phyloP scores from a whole-genome alignment of 768 basidiomycete species.

The Postia placenta region DNA sequence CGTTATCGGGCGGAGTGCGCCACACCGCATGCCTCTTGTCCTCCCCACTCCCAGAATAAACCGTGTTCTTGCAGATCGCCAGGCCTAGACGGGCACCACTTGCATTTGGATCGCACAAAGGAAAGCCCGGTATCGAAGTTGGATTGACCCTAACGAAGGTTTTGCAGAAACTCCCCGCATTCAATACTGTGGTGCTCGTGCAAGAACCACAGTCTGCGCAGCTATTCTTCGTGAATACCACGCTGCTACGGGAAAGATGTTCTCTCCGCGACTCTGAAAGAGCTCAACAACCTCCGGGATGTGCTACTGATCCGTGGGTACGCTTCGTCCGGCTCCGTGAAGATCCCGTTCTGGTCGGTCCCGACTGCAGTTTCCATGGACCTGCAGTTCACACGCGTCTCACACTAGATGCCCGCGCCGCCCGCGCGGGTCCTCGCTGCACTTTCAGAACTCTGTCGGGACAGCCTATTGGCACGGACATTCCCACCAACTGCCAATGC shows the following conservation, averaged over 20 bases:
- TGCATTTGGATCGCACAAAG: too few relatives aligned
- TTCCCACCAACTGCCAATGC: constrained; percentile 23
- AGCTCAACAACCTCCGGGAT: not conserved
- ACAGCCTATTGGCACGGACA: constrained; percentile 8
- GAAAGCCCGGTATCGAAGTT: too few relatives aligned
- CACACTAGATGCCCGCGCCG: not conserved
- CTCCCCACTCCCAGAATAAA: too few relatives aligned
- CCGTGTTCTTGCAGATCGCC: too few relatives aligned
- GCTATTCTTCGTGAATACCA: constrained; percentile 47
- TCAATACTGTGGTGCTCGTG: constrained; percentile 37
- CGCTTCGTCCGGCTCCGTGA: constrained; percentile 3
- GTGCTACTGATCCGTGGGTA: not conserved
- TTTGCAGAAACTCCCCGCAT: constrained; percentile 23
- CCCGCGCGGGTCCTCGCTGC: not conserved
- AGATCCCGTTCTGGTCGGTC: constrained; percentile 4
- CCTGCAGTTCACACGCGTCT: not conserved
- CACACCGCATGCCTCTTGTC: too few relatives aligned
- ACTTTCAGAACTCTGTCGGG: not conserved
- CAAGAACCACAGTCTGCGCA: constrained; percentile 43
- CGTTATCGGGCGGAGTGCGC: too few relatives aligned
- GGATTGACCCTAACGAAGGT: too few relatives aligned
- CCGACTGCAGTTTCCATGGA: not conserved
- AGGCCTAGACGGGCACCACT: too few relatives aligned
- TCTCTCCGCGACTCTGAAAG: constrained; percentile 10
- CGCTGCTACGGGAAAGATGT: constrained; percentile 10